These are phyloP conservation scores for Penicillium roqueforti DNA, from an alignment of 495 filamentous ascomycete genomes.

Conservation along the genomic window DNA sequence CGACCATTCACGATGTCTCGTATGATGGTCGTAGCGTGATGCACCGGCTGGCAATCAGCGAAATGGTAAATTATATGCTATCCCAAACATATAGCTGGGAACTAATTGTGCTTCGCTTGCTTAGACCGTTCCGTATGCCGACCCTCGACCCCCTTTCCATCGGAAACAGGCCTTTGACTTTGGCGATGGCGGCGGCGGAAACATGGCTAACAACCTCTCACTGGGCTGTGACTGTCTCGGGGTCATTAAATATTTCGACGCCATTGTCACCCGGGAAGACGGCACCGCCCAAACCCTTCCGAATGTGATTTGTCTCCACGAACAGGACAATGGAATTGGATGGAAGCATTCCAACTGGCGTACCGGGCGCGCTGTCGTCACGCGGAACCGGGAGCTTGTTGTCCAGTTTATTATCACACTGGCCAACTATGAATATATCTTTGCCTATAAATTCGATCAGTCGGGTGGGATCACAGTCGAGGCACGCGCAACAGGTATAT, in stretches of 20 bases:
- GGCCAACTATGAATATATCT: slow-evolving; percentile 82
- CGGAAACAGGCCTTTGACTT: slow-evolving; percentile 71
- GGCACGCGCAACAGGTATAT: slow-evolving; percentile 80
- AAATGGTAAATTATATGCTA: slow-evolving; percentile 50
- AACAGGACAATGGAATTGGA: slow-evolving; percentile 65
- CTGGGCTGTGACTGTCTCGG: slow-evolving; percentile 69
- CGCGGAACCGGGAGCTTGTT: slow-evolving; percentile 57
- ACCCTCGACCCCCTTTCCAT: slow-evolving; percentile 65
- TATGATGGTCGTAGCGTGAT: slow-evolving; percentile 72
- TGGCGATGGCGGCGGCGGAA: slow-evolving; percentile 64
- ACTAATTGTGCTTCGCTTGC: neutral
- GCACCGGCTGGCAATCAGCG: slow-evolving; percentile 66
- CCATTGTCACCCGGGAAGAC: slow-evolving; percentile 50
- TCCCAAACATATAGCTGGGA: neutral
- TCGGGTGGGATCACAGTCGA: slow-evolving; percentile 79
- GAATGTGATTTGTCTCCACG: slow-evolving; percentile 68
- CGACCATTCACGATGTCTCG: slow-evolving; percentile 63
- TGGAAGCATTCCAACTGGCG: slow-evolving; percentile 74
- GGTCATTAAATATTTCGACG: slow-evolving; percentile 64
- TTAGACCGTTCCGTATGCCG: slow-evolving; percentile 59
- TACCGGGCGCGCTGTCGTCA: slow-evolving; percentile 60
- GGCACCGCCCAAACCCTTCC: slow-evolving; percentile 52
- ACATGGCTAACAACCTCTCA: slow-evolving; percentile 65
- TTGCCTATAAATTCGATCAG: slow-evolving; percentile 86
- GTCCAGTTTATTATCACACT: slow-evolving; percentile 77